A percentile compares a stretch with the other conserved stretches of the same genome.
Evolutionary conservation across 2,329 filamentous ascomycete species (phyloP).

Genomic region (Incumbomyces delicatus): DNA sequence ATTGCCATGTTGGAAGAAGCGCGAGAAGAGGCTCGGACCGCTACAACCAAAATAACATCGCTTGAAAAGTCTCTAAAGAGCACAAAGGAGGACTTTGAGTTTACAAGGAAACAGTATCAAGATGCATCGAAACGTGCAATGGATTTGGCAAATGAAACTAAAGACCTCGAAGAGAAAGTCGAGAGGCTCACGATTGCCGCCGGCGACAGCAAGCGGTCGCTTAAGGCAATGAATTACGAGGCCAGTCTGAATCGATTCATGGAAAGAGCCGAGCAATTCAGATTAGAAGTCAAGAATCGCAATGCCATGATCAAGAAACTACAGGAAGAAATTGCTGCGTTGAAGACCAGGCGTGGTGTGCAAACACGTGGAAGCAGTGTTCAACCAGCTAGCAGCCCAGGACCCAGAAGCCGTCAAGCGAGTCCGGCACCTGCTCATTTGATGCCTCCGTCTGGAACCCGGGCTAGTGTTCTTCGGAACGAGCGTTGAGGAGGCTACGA

Average conservation of each 20-base stretch:
- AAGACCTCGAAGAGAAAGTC: conserved; percentile 30
- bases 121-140: conserved; percentile 35
- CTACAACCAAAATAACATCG: conserved; percentile 22
- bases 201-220: conserved; percentile 26
- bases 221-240: conserved; percentile 31
- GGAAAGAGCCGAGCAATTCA: conserved; percentile 30
- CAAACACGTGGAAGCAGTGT: conserved; percentile 23
- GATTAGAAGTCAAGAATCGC: conserved; percentile 26
- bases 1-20: conserved; percentile 31
- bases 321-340: conserved; percentile 35
- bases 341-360: conserved; percentile 28
- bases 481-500: conserved; percentile 1
- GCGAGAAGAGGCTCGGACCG: conserved; percentile 26
- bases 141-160: conserved; percentile 30
- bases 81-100: conserved; percentile 35
- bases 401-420: conserved; percentile 16
- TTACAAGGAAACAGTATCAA: conserved; percentile 38
- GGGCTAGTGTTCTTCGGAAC: conserved; percentile 4
- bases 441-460: neutral
- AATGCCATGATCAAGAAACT: conserved; percentile 33
- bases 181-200: conserved; percentile 29
- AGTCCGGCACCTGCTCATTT: conserved; percentile 15
- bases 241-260: conserved; percentile 27
- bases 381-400: conserved; percentile 20
- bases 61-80: conserved; percentile 31